Percentiles rank a stretch among this genome's conserved stretches.
phyloP scores from a whole-genome alignment of 768 basidiomycete species.

The Pulveroboletus sp. region DNA sequence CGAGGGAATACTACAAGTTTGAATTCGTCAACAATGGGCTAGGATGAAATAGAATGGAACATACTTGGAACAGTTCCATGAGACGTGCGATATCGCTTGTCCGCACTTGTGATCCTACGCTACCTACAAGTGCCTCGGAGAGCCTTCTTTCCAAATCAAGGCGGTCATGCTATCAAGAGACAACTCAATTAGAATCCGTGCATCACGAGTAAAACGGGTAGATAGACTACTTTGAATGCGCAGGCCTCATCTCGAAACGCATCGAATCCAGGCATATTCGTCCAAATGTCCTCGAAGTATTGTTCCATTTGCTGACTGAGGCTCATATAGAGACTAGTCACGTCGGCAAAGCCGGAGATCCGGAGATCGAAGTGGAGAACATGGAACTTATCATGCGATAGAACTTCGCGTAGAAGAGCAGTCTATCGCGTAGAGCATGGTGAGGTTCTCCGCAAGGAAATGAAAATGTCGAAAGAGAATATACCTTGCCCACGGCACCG shows the following conservation, averaged over 20 bases:
- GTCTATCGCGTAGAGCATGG: slow-evolving; percentile 42
- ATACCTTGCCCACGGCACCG: slow-evolving; percentile 76
- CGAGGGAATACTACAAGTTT: slow-evolving; percentile 51
- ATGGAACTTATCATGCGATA: slow-evolving; percentile 64
- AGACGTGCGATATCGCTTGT: slow-evolving; percentile 78
- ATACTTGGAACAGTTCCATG: slow-evolving; percentile 80
- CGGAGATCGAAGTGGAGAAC: slow-evolving; percentile 82
- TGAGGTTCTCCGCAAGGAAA: slow-evolving; percentile 3
- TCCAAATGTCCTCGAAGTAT: slow-evolving; percentile 67
- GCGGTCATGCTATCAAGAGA: slow-evolving; percentile 62
- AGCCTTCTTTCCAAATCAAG: slow-evolving; percentile 63
- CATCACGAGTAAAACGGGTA: not conserved
- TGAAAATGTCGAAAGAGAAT: not conserved
- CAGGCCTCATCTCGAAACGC: slow-evolving; percentile 72
- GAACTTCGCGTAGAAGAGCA: slow-evolving; percentile 71
- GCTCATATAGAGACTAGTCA: slow-evolving; percentile 71
- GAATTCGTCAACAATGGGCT: not conserved
- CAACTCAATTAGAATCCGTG: slow-evolving; percentile 1
- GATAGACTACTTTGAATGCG: slow-evolving; percentile 65
- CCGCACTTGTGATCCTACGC: slow-evolving; percentile 49
- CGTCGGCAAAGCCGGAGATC: slow-evolving; percentile 79
- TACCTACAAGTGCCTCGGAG: slow-evolving; percentile 39
- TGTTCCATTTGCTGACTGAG: slow-evolving; percentile 79
- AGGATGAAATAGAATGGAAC: slow-evolving; percentile 1
- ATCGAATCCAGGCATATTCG: slow-evolving; percentile 56